A percentile compares a stretch with the other conserved stretches of the same genome.
Conservation (phyloP, 2,329 filamentous ascomycete species). For the Aspergillus luchuensis region DNA sequence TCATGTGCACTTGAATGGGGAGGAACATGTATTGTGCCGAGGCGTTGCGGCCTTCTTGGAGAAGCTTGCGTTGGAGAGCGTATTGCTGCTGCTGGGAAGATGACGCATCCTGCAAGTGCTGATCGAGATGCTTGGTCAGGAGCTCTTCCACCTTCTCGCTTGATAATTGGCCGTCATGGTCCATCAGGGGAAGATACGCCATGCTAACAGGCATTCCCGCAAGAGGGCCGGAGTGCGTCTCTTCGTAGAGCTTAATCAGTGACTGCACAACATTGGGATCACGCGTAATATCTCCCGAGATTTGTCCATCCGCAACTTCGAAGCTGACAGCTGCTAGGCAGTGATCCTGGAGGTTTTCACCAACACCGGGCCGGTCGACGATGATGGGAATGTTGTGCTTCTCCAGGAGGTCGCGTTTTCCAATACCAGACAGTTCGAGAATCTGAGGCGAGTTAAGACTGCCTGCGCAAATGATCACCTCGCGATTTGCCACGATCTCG, state of each 20-base stretch:
- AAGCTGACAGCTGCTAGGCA: conserved; percentile 34
- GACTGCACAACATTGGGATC: conserved; percentile 24
- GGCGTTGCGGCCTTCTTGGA: conserved; percentile 12
- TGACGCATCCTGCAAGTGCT: neutral
- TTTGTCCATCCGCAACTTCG: conserved; percentile 25
- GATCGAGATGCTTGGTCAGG: neutral
- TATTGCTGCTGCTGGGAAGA: conserved; percentile 15
- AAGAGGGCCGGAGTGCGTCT: conserved; percentile 26
- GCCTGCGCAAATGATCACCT: conserved; percentile 64
- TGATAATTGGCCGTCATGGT: conserved; percentile 20
- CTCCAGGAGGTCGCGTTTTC: conserved; percentile 48
- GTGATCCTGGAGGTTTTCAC: conserved; percentile 56
- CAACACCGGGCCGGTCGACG: conserved; percentile 50
- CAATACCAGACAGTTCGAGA: conserved; percentile 64
- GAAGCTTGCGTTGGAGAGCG: conserved; percentile 15
- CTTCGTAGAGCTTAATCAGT: conserved; percentile 26
- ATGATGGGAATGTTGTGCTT: conserved; percentile 46
- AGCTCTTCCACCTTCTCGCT: conserved; percentile 13
- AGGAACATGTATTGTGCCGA: conserved; percentile 21
- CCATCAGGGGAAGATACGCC: conserved; percentile 30
- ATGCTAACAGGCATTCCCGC: conserved; percentile 26
- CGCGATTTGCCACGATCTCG: conserved; percentile 42
- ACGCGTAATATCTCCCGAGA: conserved; percentile 28
- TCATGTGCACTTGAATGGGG: conserved; percentile 20
- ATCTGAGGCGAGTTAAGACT: conserved; percentile 59